Percentiles rank a stretch among this genome's conserved stretches.
These are phyloP conservation scores for Penicillium riverlandense DNA, from an alignment of 495 filamentous ascomycete genomes.

Conservation along the genomic window DNA sequence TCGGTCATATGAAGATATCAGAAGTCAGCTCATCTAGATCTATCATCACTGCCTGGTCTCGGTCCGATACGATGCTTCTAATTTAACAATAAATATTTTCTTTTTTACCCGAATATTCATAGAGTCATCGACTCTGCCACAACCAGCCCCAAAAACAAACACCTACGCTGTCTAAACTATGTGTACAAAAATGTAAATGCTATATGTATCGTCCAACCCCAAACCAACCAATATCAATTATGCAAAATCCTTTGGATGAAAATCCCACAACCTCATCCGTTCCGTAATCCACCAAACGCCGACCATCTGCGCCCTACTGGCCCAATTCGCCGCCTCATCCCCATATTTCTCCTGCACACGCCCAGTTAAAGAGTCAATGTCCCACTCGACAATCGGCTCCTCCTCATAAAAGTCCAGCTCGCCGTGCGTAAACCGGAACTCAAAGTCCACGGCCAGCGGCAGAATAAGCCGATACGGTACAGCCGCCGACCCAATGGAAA, in stretches of 20 bases:
- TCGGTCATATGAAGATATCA: background rate
- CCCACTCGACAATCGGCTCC: slow-evolving; percentile 22
- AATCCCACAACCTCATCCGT: background rate
- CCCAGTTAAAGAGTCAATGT: slow-evolving; percentile 18
- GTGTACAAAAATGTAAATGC: too few species aligned
- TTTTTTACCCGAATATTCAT: too few species aligned
- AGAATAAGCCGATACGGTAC: slow-evolving; percentile 32
- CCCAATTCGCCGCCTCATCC: slow-evolving; percentile 11
- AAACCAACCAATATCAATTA: too few species aligned
- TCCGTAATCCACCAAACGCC: background rate
- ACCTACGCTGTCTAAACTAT: too few species aligned
- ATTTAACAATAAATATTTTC: too few species aligned
- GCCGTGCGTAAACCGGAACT: slow-evolving; percentile 31
- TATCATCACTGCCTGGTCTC: too few species aligned
- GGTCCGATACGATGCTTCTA: too few species aligned
- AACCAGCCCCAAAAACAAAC: too few species aligned
- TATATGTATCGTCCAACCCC: too few species aligned
- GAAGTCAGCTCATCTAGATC: too few species aligned
- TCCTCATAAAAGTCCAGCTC: slow-evolving; percentile 29
- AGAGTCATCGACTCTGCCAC: too few species aligned
- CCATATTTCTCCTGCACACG: slow-evolving; percentile 23
- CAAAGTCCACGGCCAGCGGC: slow-evolving; percentile 30
- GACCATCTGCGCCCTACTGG: background rate
- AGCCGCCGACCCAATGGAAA: slow-evolving; percentile 32
- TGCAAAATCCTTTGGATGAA: background rate